A percentile compares a stretch with the other conserved stretches of the same genome.
These are phyloP conservation scores for Hanseniaspora mollemarum DNA, from an alignment of 805 yeast species.

Conservation along the genomic window DNA sequence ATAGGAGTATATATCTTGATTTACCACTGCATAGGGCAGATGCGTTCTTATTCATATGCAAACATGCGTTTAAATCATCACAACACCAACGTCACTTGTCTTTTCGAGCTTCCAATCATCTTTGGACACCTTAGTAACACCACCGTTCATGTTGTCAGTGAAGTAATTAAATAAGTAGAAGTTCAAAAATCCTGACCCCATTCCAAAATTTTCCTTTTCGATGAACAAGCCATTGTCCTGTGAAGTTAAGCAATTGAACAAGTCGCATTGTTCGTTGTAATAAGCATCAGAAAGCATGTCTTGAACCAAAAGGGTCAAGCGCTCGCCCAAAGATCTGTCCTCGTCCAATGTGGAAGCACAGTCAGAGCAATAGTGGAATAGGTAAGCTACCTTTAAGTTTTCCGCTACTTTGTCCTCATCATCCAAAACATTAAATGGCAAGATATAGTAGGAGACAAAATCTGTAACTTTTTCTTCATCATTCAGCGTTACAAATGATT, in stretches of 20 bases:
- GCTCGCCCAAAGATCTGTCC: slow-evolving; percentile 37
- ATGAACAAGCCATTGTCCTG: slow-evolving; percentile 83
- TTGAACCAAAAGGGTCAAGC: slow-evolving; percentile 50
- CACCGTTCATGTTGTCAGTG: slow-evolving; percentile 72
- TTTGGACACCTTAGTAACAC: slow-evolving; percentile 48
- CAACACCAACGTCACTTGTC: slow-evolving; percentile 81
- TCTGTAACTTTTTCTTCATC: slow-evolving; percentile 59
- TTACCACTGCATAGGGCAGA: too few relatives aligned
- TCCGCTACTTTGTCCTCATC: slow-evolving; percentile 41
- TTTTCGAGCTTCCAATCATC: slow-evolving; percentile 25
- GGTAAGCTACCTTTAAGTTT: slow-evolving; percentile 72
- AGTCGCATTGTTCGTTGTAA: slow-evolving; percentile 62
- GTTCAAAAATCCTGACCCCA: slow-evolving; percentile 85
- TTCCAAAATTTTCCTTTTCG: slow-evolving; percentile 74
- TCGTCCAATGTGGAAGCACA: slow-evolving; percentile 33
- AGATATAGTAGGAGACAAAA: slow-evolving; percentile 75
- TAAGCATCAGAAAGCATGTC: slow-evolving; percentile 67
- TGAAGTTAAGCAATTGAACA: slow-evolving; percentile 81
- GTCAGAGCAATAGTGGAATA: slow-evolving; percentile 80
- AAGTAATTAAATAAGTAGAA: slow-evolving; percentile 86
- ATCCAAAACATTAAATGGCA: slow-evolving; percentile 75
- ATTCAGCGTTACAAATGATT: slow-evolving; percentile 63
- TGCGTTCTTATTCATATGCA: too few relatives aligned
- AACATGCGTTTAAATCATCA: slow-evolving; percentile 59
- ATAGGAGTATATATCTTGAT: too few relatives aligned